Percentiles rank a stretch among this genome's conserved stretches.
phyloP scores from a whole-genome alignment of 1,139 yeast genomes.

The Taphrina sp. region DNA sequence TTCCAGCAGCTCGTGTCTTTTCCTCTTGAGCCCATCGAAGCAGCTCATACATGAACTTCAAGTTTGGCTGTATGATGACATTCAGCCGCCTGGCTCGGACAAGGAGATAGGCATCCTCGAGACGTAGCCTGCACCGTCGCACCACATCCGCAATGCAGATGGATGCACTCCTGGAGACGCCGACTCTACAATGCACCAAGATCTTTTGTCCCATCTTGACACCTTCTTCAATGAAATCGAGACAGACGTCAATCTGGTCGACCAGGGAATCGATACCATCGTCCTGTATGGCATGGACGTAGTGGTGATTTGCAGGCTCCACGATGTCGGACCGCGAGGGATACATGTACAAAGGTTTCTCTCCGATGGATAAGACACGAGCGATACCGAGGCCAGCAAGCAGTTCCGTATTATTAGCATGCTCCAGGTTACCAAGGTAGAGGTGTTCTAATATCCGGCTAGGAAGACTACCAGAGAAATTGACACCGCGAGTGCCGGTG shows the following conservation, averaged over 20 bases:
- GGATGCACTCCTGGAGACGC: conserved; percentile 87
- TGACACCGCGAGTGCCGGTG: conserved; percentile 36
- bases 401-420: conserved; percentile 71
- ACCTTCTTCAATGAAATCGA: conserved; percentile 45
- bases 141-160: conserved; percentile 87
- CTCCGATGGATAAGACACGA: conserved; percentile 85
- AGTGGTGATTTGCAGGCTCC: conserved; percentile 39
- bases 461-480: conserved; percentile 59
- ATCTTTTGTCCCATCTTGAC: conserved; percentile 51
- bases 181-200: conserved; percentile 84
- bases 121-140: conserved; percentile 63
- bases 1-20: neutral
- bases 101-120: conserved; percentile 72
- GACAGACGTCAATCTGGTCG: conserved; percentile 43
- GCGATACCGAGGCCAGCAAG: conserved; percentile 65
- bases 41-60: conserved; percentile 79
- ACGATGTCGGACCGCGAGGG: conserved; percentile 2
- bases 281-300: conserved; percentile 50
- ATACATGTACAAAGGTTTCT: conserved; percentile 42
- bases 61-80: conserved; percentile 86
- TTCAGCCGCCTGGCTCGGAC: conserved; percentile 82
- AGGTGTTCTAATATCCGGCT: conserved; percentile 76
- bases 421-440: conserved; percentile 79
- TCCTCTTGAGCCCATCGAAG: conserved; percentile 68
- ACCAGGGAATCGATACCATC: conserved; percentile 54